phyloP scores from a whole-genome alignment of 495 filamentous ascomycete genomes.

The Trichoderma erinaceum region DNA sequence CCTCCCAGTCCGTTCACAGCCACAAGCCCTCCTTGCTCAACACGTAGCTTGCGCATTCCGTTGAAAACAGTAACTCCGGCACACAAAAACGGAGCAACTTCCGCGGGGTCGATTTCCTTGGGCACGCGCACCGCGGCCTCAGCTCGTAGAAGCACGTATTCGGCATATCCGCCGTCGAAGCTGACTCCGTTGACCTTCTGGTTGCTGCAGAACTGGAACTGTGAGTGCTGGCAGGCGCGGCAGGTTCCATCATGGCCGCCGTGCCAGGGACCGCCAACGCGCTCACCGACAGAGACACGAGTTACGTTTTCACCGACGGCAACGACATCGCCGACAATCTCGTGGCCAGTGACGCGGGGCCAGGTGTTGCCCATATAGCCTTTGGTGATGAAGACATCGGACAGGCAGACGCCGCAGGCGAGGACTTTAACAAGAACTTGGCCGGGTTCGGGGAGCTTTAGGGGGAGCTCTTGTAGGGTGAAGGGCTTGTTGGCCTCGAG shows the following conservation, averaged over 20 bases:
- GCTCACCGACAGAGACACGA: conserved; percentile 41
- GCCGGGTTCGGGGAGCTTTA: conserved; percentile 35
- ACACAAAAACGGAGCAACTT: conserved; percentile 62
- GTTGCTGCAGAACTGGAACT: background rate
- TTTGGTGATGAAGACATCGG: conserved; percentile 34
- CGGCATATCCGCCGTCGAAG: conserved; percentile 51
- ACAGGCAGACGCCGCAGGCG: conserved; percentile 49
- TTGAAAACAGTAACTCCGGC: conserved; percentile 71
- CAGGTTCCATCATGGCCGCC: conserved; percentile 32
- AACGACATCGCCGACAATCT: conserved; percentile 48
- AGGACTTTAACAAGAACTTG: conserved; percentile 49
- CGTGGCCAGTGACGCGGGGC: conserved; percentile 49
- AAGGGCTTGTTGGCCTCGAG: conserved; percentile 33
- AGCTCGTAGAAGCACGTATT: conserved; percentile 55
- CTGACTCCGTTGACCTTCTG: conserved; percentile 45
- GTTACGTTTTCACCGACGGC: conserved; percentile 40
- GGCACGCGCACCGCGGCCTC: conserved; percentile 60
- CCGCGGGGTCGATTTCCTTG: conserved; percentile 47
- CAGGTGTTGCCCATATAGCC: conserved; percentile 38
- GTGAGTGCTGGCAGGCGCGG: background rate
- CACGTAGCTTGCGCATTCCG: conserved; percentile 54
- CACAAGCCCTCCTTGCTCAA: conserved; percentile 52
- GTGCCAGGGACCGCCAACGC: conserved; percentile 52
- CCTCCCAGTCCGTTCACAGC: conserved; percentile 64
- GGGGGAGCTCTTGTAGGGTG: conserved; percentile 34